Evolutionary conservation across 768 basidiomycete genomes (phyloP).

Genomic region (Myochromella boudieri): DNA sequence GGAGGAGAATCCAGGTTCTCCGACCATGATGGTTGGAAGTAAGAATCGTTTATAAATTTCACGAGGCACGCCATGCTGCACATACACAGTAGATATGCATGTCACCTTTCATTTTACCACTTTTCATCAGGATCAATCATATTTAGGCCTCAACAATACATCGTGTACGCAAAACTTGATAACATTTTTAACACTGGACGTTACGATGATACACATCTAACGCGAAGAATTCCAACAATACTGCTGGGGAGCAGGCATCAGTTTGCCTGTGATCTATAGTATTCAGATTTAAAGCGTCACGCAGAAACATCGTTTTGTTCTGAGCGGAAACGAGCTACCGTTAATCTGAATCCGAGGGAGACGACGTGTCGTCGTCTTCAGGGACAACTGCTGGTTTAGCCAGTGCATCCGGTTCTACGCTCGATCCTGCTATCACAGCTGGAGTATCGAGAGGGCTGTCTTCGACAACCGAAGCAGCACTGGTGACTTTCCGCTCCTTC

Average conservation of each 20-base stretch:
- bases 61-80: background rate
- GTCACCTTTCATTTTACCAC: slow-evolving; percentile 5
- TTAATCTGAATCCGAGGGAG: slow-evolving; percentile 12
- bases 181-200: no score
- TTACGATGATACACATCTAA: no score
- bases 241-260: no score
- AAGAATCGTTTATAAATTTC: slow-evolving; percentile 4
- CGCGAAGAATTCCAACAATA: no score
- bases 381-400: slow-evolving; percentile 4
- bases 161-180: no score
- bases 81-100: slow-evolving; percentile 13
- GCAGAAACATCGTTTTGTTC: background rate
- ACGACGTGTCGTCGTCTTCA: slow-evolving; percentile 17
- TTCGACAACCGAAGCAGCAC: slow-evolving; percentile 49
- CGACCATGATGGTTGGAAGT: slow-evolving; percentile 22
- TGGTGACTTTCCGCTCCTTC: slow-evolving; percentile 51
- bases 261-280: background rate
- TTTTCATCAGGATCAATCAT: background rate
- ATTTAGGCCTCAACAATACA: slow-evolving; percentile 3
- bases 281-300: no score
- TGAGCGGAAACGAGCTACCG: background rate
- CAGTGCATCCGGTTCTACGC: slow-evolving; percentile 28
- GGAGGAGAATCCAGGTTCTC: slow-evolving; percentile 13
- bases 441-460: slow-evolving; percentile 3
- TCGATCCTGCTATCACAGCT: slow-evolving; percentile 33